Conservation (phyloP, 2,329 filamentous ascomycete species). For the Catunica adiposa region DNA sequence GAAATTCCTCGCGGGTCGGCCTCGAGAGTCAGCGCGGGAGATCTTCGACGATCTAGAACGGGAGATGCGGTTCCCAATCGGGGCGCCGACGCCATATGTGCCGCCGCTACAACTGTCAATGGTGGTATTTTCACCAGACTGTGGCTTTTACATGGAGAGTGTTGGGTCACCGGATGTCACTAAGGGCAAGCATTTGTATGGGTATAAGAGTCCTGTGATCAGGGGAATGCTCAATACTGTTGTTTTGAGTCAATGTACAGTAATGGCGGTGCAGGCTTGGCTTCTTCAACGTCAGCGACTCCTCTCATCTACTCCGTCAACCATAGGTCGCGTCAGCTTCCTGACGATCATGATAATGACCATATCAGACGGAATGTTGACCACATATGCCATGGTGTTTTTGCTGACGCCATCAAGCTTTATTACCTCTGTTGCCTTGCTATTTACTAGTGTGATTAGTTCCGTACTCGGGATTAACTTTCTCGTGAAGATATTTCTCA, state of each 20-base stretch:
- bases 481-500: constrained; percentile 41
- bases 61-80: constrained; percentile 45
- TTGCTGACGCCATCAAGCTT: constrained; percentile 21
- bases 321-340: constrained; percentile 48
- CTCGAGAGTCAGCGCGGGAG: constrained; percentile 16
- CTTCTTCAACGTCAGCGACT: constrained; percentile 48
- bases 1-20: background rate
- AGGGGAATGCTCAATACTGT: constrained; percentile 41
- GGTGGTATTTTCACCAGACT: constrained; percentile 52
- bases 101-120: constrained; percentile 45
- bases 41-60: constrained; percentile 35
- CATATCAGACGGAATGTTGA: constrained; percentile 31
- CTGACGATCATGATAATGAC: constrained; percentile 44
- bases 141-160: constrained; percentile 47
- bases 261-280: constrained; percentile 45
- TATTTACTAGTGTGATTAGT: constrained; percentile 35
- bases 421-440: constrained; percentile 38
- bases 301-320: constrained; percentile 51
- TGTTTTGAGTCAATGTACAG: constrained; percentile 36
- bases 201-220: constrained; percentile 44
- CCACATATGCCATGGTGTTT: constrained; percentile 16
- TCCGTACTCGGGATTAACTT: constrained; percentile 41
- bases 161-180: constrained; percentile 42
- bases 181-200: constrained; percentile 39
- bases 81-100: constrained; percentile 37